Evolutionary conservation across 768 basidiomycete genomes (phyloP).

Genomic region (Suillus clintonianus): DNA sequence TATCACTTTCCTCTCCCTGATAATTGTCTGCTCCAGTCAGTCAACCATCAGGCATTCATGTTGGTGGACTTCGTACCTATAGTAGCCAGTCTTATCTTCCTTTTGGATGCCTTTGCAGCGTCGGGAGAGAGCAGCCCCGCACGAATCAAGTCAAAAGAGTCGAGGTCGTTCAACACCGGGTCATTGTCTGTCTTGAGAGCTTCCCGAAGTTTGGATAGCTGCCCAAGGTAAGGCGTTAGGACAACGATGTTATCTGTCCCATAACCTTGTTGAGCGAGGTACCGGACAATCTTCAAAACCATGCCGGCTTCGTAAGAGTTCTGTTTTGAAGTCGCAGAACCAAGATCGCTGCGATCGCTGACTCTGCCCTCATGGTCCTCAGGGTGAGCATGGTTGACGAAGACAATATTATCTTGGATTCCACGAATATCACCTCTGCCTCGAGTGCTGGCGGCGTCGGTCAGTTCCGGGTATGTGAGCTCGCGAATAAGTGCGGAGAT

Average conservation of each 20-base stretch:
- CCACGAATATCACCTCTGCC: slow-evolving; percentile 52
- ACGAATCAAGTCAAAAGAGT: slow-evolving; percentile 53
- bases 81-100: slow-evolving; percentile 53
- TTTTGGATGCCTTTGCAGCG: slow-evolving; percentile 44
- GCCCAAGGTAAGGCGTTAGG: slow-evolving; percentile 64
- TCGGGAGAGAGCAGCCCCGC: slow-evolving; percentile 51
- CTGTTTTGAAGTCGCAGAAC: slow-evolving; percentile 51
- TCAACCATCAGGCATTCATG: neutral
- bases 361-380: slow-evolving; percentile 46
- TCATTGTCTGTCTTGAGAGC: slow-evolving; percentile 45
- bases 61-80: slow-evolving; percentile 45
- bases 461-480: slow-evolving; percentile 61
- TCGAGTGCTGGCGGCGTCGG: slow-evolving; percentile 48
- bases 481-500: slow-evolving; percentile 56
- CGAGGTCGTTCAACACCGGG: slow-evolving; percentile 61
- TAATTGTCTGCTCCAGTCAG: slow-evolving; percentile 53
- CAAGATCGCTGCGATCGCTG: slow-evolving; percentile 44
- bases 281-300: slow-evolving; percentile 60
- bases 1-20: slow-evolving; percentile 69
- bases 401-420: slow-evolving; percentile 54
- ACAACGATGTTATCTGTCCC: slow-evolving; percentile 57
- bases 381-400: slow-evolving; percentile 53
- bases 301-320: slow-evolving; percentile 57
- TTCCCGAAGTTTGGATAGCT: slow-evolving; percentile 48
- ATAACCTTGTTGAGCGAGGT: slow-evolving; percentile 65